Conservation (phyloP, 164 flowering plant species). For the Taxillus chinensis region DNA sequence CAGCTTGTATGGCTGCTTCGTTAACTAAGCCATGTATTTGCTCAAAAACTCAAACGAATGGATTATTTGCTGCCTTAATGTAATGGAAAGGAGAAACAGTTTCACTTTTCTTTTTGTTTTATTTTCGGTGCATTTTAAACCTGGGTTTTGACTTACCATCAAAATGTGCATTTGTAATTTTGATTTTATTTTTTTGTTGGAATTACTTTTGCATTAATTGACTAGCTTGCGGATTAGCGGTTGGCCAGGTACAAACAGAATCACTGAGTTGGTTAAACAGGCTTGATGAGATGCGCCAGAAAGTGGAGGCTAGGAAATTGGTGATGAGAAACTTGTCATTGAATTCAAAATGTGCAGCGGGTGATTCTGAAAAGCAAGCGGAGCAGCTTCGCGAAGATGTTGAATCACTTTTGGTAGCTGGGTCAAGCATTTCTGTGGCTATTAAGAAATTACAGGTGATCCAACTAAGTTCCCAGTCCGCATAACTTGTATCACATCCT, state of each 20-base stretch:
- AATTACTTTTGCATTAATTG: conserved; percentile 21
- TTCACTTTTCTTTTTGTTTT: too few species aligned
- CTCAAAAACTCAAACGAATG: too few species aligned
- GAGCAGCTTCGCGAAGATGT: conserved; percentile 44
- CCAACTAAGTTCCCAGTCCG: too few species aligned
- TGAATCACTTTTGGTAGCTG: conserved; percentile 53
- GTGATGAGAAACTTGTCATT: conserved; percentile 41
- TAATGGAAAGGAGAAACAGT: too few species aligned
- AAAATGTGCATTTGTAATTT: too few species aligned
- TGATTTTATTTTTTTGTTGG: too few species aligned
- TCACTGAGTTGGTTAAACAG: conserved; percentile 56
- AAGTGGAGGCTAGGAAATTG: conserved; percentile 42
- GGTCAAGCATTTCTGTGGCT: conserved; percentile 56
- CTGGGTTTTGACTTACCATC: too few species aligned
- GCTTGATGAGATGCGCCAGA: conserved; percentile 67
- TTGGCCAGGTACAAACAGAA: conserved; percentile 58
- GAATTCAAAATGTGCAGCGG: conserved; percentile 36
- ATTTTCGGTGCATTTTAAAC: too few species aligned
- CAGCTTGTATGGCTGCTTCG: too few species aligned
- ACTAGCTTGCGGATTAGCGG: conserved; percentile 40
- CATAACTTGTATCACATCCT: too few species aligned
- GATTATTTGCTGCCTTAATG: too few species aligned
- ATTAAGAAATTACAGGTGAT: conserved; percentile 62
- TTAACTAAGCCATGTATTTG: too few species aligned
- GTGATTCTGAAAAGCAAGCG: conserved; percentile 50